Conservation (phyloP, 352 stramenopile genomes). For the Pelagophyceae sp. region DNA sequence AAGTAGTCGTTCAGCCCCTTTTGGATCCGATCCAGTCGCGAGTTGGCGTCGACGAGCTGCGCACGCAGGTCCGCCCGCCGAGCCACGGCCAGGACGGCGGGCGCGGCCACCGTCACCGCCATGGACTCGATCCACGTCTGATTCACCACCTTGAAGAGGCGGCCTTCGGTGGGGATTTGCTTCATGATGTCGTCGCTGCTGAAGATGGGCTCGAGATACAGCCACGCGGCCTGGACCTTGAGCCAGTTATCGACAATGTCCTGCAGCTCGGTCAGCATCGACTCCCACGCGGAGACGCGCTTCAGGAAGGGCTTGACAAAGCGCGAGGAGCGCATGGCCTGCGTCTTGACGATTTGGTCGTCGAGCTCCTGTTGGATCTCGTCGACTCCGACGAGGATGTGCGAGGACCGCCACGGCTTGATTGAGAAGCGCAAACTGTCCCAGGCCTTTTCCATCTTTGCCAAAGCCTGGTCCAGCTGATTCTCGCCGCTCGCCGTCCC, state of each 20-base stretch:
- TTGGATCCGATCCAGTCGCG: conserved; percentile 73
- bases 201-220: conserved; percentile 85
- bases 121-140: conserved; percentile 72
- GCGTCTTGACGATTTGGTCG: conserved; percentile 56
- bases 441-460: conserved; percentile 22
- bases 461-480: conserved; percentile 24
- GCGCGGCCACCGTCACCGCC: conserved; percentile 63
- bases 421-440: conserved; percentile 23
- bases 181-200: conserved; percentile 81
- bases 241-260: conserved; percentile 87
- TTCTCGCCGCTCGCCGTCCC: conserved; percentile 22
- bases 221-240: conserved; percentile 80
- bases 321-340: conserved; percentile 43
- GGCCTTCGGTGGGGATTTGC: conserved; percentile 74
- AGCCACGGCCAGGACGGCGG: conserved; percentile 61
- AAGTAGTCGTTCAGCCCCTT: conserved; percentile 83
- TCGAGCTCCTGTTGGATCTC: conserved; percentile 56
- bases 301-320: conserved; percentile 47
- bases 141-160: conserved; percentile 68
- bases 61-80: conserved; percentile 63
- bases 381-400: conserved; percentile 46
- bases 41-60: conserved; percentile 61
- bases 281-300: conserved; percentile 70
- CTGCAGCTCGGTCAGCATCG: conserved; percentile 75
- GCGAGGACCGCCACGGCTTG: conserved; percentile 46